Percentiles rank a stretch among this genome's conserved stretches.
Conservation (phyloP, 441 rosid species). For the Pelargonium cotyledonis region DNA sequence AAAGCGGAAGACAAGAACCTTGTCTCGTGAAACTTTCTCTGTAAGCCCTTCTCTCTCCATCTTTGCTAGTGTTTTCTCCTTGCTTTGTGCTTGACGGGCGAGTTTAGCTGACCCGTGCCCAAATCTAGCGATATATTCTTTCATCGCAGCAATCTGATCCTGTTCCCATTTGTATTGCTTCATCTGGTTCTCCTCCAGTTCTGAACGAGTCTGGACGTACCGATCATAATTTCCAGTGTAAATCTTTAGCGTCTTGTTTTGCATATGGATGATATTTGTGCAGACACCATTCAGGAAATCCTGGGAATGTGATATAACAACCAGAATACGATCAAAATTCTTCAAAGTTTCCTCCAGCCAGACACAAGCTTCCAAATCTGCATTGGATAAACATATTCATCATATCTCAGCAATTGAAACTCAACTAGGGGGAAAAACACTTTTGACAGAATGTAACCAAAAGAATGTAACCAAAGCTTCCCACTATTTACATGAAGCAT, state of each 20-base stretch:
- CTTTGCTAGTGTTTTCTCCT: constrained; percentile 93
- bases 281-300: constrained; percentile 97
- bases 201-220: constrained; percentile 86
- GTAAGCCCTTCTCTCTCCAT: constrained; percentile 98
- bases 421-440: too few species aligned
- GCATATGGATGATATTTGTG: constrained; percentile 96
- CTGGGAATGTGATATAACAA: constrained; percentile 90
- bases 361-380: constrained; percentile 97
- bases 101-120: constrained; percentile 98
- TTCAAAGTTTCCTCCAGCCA: constrained; percentile 92
- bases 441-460: background rate
- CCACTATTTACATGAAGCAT: background rate
- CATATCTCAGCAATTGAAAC: too few species aligned
- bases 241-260: constrained; percentile 61
- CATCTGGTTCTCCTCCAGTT: constrained; percentile 95
- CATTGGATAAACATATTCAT: constrained; percentile 7
- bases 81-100: constrained; percentile 98
- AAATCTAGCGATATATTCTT: constrained; percentile 94
- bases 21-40: constrained; percentile 66
- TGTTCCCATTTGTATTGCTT: constrained; percentile 98
- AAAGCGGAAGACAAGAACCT: constrained; percentile 75
- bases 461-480: background rate
- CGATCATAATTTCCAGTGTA: constrained; percentile 90
- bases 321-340: constrained; percentile 84
- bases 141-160: constrained; percentile 93